Base-by-base conservation (phyloP, 2,329 filamentous ascomycete species). In the Pyricularia sp. region DNA sequence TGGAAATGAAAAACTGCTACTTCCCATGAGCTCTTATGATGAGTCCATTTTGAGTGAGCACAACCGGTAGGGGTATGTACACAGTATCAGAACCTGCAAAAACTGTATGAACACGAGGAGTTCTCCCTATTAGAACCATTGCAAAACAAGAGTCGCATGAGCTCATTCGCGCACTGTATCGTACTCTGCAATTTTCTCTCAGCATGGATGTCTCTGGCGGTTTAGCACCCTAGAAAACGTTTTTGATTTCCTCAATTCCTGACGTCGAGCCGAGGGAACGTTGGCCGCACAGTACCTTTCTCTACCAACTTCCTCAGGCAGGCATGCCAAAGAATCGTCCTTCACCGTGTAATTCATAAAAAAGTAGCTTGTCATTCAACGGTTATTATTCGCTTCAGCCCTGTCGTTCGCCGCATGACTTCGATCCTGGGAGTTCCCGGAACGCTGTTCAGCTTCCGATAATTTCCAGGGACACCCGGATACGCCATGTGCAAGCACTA, bases 401-500 rank as follows among this genome's bases (percentile, higher is more conserved):
- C 24, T 57, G 55, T 59, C 55, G 24, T 24, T 19, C 19, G 55
- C 26, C 28, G 24, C 2, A 28, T 59, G 22, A 28, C 55, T 59
- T 28, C 12, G 12, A 28, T 28, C 30, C 55, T 59, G 55, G 55
- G 24, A 59, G 28, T 28, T 59, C 55, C 55, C 62, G 62, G 62
- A 31, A 53, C 31, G 62, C 49, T 30, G 24, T 44, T 64, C 63
- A 64, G 63, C 63, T 44, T 24, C 31, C 63, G 63, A 64, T 64
- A 64, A 64, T 64, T 64, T 64, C 40, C 31, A 64, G 63, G 62
- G 31, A 40, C 7, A 40, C 7, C 24, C 16, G 40, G 62, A 26
- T 28, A 13, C 24, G 22, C 55, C 55, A 28, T 59, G 28, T 31
- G 53, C 28, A 19, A 59, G 55, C 55, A 26, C 55, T 59, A 59